Conservation (phyloP, 1,284 basidiomycete genomes). For the Retiboletus flavoniger region DNA sequence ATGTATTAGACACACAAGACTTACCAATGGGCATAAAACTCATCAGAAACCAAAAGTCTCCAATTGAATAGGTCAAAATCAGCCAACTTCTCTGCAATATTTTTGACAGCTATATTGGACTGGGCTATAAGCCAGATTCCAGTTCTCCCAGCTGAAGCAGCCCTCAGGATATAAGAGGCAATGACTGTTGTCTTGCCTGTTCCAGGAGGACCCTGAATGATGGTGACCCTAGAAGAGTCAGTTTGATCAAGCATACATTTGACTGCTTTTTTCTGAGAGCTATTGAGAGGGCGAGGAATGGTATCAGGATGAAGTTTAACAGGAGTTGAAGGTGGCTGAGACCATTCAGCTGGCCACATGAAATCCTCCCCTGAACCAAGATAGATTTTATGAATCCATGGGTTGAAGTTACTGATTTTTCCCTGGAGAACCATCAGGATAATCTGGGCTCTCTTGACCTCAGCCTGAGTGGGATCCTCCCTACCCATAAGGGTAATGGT, state of each 20-base stretch:
- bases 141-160: slow-evolving; percentile 26
- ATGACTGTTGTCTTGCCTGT: slow-evolving; percentile 49
- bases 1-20: slow-evolving; percentile 14
- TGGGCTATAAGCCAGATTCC: slow-evolving; percentile 55
- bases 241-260: slow-evolving; percentile 29
- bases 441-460: slow-evolving; percentile 42
- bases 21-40: slow-evolving; percentile 49
- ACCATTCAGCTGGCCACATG: slow-evolving; percentile 45
- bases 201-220: slow-evolving; percentile 52
- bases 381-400: slow-evolving; percentile 61
- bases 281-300: slow-evolving; percentile 28
- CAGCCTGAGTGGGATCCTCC: slow-evolving; percentile 53
- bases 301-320: slow-evolving; percentile 17
- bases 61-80: slow-evolving; percentile 39
- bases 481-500: slow-evolving; percentile 47
- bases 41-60: slow-evolving; percentile 47
- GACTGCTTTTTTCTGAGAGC: slow-evolving; percentile 29
- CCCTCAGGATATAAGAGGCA: slow-evolving; percentile 43
- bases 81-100: slow-evolving; percentile 53
- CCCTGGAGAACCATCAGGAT: slow-evolving; percentile 55
- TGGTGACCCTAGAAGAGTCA: slow-evolving; percentile 26
- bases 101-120: slow-evolving; percentile 55
- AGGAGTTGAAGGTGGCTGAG: slow-evolving; percentile 9
- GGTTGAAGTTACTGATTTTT: slow-evolving; percentile 39
- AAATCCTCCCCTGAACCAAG: slow-evolving; percentile 36